These are phyloP conservation scores for Chenopodium quinoa DNA, from an alignment of 148 eudicot genomes.

Conservation along the genomic window DNA sequence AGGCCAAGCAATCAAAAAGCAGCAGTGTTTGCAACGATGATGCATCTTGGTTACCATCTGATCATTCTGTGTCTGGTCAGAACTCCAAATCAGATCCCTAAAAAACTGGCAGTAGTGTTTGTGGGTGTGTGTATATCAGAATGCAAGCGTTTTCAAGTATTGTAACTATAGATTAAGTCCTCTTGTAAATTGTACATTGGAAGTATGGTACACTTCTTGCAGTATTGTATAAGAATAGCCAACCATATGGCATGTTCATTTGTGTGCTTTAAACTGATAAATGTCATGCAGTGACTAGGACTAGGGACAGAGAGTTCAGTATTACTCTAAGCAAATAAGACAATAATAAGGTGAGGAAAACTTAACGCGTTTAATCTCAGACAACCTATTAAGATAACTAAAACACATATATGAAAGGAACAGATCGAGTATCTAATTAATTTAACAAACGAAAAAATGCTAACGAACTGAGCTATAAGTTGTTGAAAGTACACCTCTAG, in stretches of 20 bases:
- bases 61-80: slow-evolving; percentile 12
- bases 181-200: slow-evolving; percentile 6
- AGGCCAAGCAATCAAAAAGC: slow-evolving; percentile 31
- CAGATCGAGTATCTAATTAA: too few species aligned
- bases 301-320: too few species aligned
- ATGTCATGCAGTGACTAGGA: not conserved
- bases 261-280: not conserved
- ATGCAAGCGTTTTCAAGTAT: not conserved
- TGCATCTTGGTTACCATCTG: slow-evolving; percentile 18
- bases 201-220: not conserved
- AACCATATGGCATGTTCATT: not conserved
- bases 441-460: not conserved
- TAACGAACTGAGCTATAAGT: not conserved
- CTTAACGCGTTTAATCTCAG: too few species aligned
- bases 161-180: slow-evolving; percentile 18
- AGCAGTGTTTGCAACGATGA: slow-evolving; percentile 22
- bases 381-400: too few species aligned
- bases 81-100: slow-evolving; percentile 23
- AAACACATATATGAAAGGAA: too few species aligned
- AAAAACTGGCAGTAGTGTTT: not conserved
- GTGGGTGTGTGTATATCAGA: slow-evolving; percentile 9
- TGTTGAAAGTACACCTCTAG: not conserved
- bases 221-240: slow-evolving; percentile 3
- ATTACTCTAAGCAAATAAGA: too few species aligned
- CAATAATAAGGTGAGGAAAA: too few species aligned